These are phyloP conservation scores for Phytopythium montanum DNA, from an alignment of 352 stramenopile genomes.

Conservation along the genomic window DNA sequence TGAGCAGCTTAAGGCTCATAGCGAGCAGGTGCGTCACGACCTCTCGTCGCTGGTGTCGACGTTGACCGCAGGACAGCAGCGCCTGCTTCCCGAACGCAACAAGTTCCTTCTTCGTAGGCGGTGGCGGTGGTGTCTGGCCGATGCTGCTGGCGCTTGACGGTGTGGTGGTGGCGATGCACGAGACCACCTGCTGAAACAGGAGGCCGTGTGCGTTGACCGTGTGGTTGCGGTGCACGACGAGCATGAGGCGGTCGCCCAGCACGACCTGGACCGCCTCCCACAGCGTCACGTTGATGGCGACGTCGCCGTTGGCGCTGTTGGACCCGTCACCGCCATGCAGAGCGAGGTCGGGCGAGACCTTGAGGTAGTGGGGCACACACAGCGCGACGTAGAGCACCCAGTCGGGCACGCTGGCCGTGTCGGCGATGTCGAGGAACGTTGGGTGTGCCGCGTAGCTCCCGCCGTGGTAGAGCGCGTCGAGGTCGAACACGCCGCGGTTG, in stretches of 20 bases:
- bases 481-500: slow-evolving; percentile 45
- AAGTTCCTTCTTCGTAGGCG: slow-evolving; percentile 38
- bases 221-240: slow-evolving; percentile 37
- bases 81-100: slow-evolving; percentile 43
- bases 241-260: slow-evolving; percentile 41
- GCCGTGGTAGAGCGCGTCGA: slow-evolving; percentile 29
- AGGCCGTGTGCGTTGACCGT: slow-evolving; percentile 51
- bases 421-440: slow-evolving; percentile 18
- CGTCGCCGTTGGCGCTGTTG: slow-evolving; percentile 5
- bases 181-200: slow-evolving; percentile 52
- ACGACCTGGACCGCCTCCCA: slow-evolving; percentile 61
- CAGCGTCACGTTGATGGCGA: slow-evolving; percentile 19
- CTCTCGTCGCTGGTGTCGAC: slow-evolving; percentile 33
- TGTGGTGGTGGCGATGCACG: slow-evolving; percentile 13
- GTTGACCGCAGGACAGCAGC: slow-evolving; percentile 28
- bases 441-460: slow-evolving; percentile 23
- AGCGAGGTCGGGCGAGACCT: slow-evolving; percentile 9
- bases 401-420: slow-evolving; percentile 20
- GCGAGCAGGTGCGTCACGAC: slow-evolving; percentile 36
- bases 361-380: slow-evolving; percentile 41
- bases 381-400: slow-evolving; percentile 60
- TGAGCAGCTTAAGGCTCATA: slow-evolving; percentile 28
- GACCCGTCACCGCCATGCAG: neutral
- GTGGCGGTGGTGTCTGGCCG: slow-evolving; percentile 6
- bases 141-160: neutral